A percentile compares a stretch with the other conserved stretches of the same genome.
phyloP scores from a whole-genome alignment of 371 early-diverging fungal genomes.

The Umbelopsis sp. region DNA sequence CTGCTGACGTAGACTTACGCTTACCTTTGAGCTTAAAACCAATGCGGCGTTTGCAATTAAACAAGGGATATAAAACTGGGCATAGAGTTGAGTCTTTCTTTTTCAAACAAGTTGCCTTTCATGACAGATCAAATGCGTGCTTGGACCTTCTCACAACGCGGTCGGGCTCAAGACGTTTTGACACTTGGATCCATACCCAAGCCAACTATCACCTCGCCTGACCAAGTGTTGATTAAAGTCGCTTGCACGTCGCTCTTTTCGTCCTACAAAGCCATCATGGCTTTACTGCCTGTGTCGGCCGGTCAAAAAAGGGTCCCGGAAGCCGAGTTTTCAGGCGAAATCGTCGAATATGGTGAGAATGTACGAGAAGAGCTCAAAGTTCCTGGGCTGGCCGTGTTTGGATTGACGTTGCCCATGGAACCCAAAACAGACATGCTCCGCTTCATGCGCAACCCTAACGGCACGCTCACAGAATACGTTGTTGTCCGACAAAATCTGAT shows the following conservation, averaged over 20 bases:
- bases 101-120: too few relatives aligned
- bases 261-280: background rate
- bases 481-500: background rate
- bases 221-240: constrained; percentile 12
- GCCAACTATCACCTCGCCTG: background rate
- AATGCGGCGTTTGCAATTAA: too few relatives aligned
- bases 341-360: constrained; percentile 4
- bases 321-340: constrained; percentile 7
- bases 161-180: background rate
- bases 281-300: background rate
- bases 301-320: background rate
- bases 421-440: background rate
- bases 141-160: background rate
- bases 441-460: background rate
- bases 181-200: background rate
- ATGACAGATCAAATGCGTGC: constrained; percentile 14
- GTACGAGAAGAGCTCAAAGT: constrained; percentile 9
- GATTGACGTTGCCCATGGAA: background rate
- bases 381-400: background rate
- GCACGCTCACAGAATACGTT: constrained; percentile 4
- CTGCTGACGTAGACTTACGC: too few relatives aligned
- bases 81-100: too few relatives aligned
- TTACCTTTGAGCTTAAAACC: too few relatives aligned
- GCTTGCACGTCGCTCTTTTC: background rate
- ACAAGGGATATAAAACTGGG: too few relatives aligned